phyloP scores from a whole-genome alignment of 2,329 filamentous ascomycete species.

The Bipolaris victoriae region DNA sequence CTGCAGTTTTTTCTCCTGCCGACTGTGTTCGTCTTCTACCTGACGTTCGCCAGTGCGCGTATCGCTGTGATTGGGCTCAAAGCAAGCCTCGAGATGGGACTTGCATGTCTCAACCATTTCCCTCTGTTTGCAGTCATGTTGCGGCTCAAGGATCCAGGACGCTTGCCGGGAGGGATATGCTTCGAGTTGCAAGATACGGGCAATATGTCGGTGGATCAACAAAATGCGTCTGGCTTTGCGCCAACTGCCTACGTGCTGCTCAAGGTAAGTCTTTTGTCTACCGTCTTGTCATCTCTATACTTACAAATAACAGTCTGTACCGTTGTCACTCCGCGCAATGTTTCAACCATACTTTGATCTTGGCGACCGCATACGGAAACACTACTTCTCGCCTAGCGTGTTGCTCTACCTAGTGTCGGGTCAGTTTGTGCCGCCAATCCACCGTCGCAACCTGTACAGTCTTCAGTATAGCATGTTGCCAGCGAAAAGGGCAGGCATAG shows the following conservation, averaged over 20 bases:
- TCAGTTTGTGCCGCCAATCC: constrained; percentile 92
- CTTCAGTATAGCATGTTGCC: constrained; percentile 98
- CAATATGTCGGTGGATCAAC: constrained; percentile 40
- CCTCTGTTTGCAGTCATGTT: constrained; percentile 97
- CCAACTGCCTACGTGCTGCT: constrained; percentile 84
- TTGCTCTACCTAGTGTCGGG: constrained; percentile 87
- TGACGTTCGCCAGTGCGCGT: constrained; percentile 91
- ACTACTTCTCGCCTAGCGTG: constrained; percentile 90
- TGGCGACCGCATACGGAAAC: constrained; percentile 86
- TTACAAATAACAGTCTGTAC: constrained; percentile 65
- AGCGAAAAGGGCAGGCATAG: constrained; percentile 75
- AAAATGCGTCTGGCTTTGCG: constrained; percentile 50
- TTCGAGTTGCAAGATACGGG: constrained; percentile 86
- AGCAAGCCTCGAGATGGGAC: constrained; percentile 84
- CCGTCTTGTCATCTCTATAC: neutral
- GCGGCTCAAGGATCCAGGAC: constrained; percentile 86
- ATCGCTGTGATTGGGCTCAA: constrained; percentile 96
- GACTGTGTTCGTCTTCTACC: constrained; percentile 94
- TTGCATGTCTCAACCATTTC: constrained; percentile 96
- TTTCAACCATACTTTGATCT: constrained; percentile 98
- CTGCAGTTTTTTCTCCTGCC: constrained; percentile 92
- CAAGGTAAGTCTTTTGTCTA: constrained; percentile 63
- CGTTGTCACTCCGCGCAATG: constrained; percentile 88
- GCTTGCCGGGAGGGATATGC: constrained; percentile 86
- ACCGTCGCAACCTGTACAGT: constrained; percentile 92